These are phyloP conservation scores for Metschnikowia lunata DNA, from an alignment of 805 yeast species.

Conservation along the genomic window DNA sequence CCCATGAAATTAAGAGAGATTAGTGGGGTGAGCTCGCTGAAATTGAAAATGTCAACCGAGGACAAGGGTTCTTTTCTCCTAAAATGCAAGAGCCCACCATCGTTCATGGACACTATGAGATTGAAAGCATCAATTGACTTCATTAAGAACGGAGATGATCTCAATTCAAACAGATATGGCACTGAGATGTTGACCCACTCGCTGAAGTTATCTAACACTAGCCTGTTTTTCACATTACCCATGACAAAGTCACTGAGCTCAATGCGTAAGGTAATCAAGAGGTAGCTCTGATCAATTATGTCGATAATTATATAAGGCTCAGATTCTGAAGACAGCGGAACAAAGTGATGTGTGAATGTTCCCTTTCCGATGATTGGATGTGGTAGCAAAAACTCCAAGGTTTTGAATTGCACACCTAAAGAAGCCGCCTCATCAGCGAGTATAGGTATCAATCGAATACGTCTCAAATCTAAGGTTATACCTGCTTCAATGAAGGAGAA, in stretches of 20 bases:
- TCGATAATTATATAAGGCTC: slow-evolving; percentile 44
- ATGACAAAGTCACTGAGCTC: slow-evolving; percentile 39
- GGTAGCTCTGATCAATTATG: slow-evolving; percentile 47
- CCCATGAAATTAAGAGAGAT: slow-evolving; percentile 27
- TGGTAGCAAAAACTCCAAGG: slow-evolving; percentile 25
- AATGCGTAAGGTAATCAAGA: slow-evolving; percentile 48
- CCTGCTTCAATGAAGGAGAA: slow-evolving; percentile 19
- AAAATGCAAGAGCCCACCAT: slow-evolving; percentile 72
- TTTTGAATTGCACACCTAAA: slow-evolving; percentile 31
- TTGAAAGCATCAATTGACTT: slow-evolving; percentile 42
- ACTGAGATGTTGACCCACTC: slow-evolving; percentile 66
- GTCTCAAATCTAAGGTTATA: slow-evolving; percentile 27
- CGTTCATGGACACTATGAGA: slow-evolving; percentile 58
- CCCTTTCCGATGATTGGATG: slow-evolving; percentile 18
- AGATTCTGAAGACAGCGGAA: slow-evolving; percentile 18
- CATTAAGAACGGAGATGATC: slow-evolving; percentile 47
- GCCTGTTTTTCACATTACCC: slow-evolving; percentile 15
- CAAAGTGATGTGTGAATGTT: slow-evolving; percentile 10
- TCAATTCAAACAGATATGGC: slow-evolving; percentile 53
- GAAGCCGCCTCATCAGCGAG: slow-evolving; percentile 26
- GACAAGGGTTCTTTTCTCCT: slow-evolving; percentile 34
- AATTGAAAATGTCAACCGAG: slow-evolving; percentile 41
- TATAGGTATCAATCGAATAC: slow-evolving; percentile 39
- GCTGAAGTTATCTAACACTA: slow-evolving; percentile 29
- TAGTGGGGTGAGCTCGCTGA: slow-evolving; percentile 45